These are phyloP conservation scores for Intubia oerlemansii DNA, from an alignment of 2,329 filamentous ascomycete genomes.

Conservation along the genomic window DNA sequence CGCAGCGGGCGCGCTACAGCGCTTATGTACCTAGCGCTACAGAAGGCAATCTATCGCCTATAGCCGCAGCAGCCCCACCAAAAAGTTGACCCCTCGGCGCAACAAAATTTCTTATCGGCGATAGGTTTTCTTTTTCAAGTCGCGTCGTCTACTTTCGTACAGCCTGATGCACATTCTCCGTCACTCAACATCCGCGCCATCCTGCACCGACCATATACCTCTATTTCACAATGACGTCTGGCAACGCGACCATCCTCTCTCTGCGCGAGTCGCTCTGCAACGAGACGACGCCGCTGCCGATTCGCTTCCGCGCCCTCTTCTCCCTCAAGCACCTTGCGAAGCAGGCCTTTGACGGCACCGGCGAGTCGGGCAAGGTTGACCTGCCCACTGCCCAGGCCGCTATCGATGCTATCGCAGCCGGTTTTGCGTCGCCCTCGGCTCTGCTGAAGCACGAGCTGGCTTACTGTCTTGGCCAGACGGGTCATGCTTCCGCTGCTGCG, in stretches of 20 bases:
- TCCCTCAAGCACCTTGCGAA: conserved; percentile 86
- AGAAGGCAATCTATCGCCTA: no score
- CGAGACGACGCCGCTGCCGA: conserved; percentile 62
- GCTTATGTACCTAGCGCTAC: no score
- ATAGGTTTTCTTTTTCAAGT: no score
- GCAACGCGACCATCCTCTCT: conserved; percentile 34
- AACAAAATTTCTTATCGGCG: no score
- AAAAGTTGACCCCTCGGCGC: no score
- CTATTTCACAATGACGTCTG: no score
- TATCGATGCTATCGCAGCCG: conserved; percentile 70
- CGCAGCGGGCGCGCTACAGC: no score
- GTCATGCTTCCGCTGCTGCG: conserved; percentile 47
- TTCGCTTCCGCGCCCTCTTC: conserved; percentile 91
- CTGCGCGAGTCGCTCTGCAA: conserved; percentile 60
- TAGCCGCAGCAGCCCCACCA: no score
- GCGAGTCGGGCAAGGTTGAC: conserved; percentile 9
- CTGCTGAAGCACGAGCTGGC: conserved; percentile 91
- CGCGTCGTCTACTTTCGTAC: no score
- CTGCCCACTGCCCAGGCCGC: conserved; percentile 27
- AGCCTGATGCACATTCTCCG: no score
- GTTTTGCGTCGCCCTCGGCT: conserved; percentile 64
- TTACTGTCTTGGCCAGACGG: conserved; percentile 87
- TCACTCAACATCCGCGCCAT: no score
- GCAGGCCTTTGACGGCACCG: conserved; percentile 22
- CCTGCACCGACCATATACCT: no score